Percentiles rank a stretch among this genome's conserved stretches.
Evolutionary conservation across 768 basidiomycete species (phyloP).

Genomic region (Cyathus striatus): DNA sequence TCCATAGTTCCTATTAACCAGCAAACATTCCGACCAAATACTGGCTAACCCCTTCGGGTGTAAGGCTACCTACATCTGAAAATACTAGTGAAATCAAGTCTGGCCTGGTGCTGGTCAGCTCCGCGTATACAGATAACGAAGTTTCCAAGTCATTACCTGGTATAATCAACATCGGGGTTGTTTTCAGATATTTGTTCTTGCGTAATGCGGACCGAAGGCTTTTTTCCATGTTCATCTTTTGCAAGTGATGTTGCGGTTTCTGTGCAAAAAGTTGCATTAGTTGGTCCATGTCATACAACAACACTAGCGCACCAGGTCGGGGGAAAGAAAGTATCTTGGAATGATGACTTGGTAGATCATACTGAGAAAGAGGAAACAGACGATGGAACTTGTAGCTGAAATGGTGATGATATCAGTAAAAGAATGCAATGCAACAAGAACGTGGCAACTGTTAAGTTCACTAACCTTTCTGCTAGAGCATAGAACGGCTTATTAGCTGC

Average conservation of each 20-base stretch:
- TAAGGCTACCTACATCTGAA: slow-evolving; percentile 89
- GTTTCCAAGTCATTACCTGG: slow-evolving; percentile 47
- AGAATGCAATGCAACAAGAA: too few relatives aligned
- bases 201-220: slow-evolving; percentile 44
- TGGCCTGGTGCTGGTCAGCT: too few relatives aligned
- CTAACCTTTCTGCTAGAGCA: slow-evolving; percentile 84
- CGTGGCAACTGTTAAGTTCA: too few relatives aligned
- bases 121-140: too few relatives aligned
- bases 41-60: slow-evolving; percentile 90
- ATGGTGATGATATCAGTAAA: slow-evolving; percentile 11
- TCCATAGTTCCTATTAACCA: too few relatives aligned
- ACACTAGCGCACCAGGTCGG: slow-evolving; percentile 23
- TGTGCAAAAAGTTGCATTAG: too few relatives aligned
- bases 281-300: too few relatives aligned
- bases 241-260: too few relatives aligned
- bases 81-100: slow-evolving; percentile 93
- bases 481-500: slow-evolving; percentile 95
- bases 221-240: too few relatives aligned
- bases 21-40: slow-evolving; percentile 95
- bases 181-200: slow-evolving; percentile 78
- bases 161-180: slow-evolving; percentile 92
- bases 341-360: slow-evolving; percentile 82
- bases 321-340: slow-evolving; percentile 71
- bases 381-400: slow-evolving; percentile 95
- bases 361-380: slow-evolving; percentile 88